Evolutionary conservation across 2,329 filamentous ascomycete species (phyloP).

Genomic region (Cryphonectria parasitica): DNA sequence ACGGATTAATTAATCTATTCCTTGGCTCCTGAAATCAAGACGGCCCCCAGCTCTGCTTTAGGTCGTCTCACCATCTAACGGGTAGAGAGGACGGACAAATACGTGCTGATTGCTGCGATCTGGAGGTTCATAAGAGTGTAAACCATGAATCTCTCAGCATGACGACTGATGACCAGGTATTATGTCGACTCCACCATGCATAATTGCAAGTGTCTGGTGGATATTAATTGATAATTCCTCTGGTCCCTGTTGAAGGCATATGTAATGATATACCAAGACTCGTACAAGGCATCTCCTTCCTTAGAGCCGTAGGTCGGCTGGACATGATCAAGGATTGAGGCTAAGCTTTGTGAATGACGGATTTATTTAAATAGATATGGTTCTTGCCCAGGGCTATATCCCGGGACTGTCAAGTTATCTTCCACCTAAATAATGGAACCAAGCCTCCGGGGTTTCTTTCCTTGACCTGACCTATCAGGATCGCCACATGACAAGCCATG

Average conservation of each 20-base stretch:
- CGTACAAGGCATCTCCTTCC: background rate
- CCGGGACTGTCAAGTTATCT: background rate
- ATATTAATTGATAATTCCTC: too few species aligned
- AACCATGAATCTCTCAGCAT: background rate
- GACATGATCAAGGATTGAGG: background rate
- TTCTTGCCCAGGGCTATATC: background rate
- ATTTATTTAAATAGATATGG: background rate
- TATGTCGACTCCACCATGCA: background rate
- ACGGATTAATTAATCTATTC: background rate
- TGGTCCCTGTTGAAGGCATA: too few species aligned
- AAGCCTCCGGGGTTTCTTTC: background rate
- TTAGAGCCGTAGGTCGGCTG: background rate
- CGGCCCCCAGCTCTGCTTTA: background rate
- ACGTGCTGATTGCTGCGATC: background rate
- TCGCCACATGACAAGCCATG: background rate
- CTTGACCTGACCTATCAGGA: background rate
- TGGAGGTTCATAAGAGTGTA: background rate
- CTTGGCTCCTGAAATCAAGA: background rate
- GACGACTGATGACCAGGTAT: background rate
- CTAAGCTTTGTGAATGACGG: background rate
- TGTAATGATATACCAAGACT: too few species aligned
- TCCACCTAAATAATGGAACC: constrained; percentile 1
- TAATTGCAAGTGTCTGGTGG: background rate
- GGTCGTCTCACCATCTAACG: background rate
- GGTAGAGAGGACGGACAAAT: background rate